Evolutionary conservation across 352 stramenopile species (phyloP).

Genomic region (Globisporangium spiculum): DNA sequence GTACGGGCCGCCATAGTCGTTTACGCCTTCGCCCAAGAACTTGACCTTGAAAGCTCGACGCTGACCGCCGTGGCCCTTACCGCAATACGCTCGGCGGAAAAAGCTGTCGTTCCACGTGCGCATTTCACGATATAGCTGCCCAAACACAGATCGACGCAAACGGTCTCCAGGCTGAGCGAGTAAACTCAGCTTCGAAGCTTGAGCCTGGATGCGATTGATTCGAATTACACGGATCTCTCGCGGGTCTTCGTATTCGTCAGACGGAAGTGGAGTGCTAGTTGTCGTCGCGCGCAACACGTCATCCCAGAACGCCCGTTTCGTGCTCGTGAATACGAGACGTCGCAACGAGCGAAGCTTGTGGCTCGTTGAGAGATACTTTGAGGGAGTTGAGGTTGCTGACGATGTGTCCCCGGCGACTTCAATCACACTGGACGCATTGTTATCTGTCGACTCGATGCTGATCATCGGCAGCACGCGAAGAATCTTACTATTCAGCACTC

Average conservation of each 20-base stretch:
- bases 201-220: conserved; percentile 96
- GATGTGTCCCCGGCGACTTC: conserved; percentile 34
- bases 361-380: conserved; percentile 57
- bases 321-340: conserved; percentile 87
- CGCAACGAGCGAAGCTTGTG: conserved; percentile 70
- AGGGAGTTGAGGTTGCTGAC: conserved; percentile 1
- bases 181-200: conserved; percentile 84
- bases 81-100: conserved; percentile 95
- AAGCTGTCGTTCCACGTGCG: conserved; percentile 92
- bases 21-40: conserved; percentile 97
- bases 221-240: conserved; percentile 97
- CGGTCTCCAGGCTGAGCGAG: conserved; percentile 86
- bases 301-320: conserved; percentile 94
- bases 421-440: conserved; percentile 35
- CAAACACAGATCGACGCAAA: conserved; percentile 94
- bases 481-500: conserved; percentile 92
- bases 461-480: conserved; percentile 80
- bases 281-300: conserved; percentile 93
- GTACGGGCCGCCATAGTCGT: conserved; percentile 99
- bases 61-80: conserved; percentile 97
- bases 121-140: conserved; percentile 97
- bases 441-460: conserved; percentile 63
- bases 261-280: conserved; percentile 94
- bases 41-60: conserved; percentile 99
- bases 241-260: conserved; percentile 98